phyloP scores from a whole-genome alignment of 768 basidiomycete genomes.

The Trametes cubensis region DNA sequence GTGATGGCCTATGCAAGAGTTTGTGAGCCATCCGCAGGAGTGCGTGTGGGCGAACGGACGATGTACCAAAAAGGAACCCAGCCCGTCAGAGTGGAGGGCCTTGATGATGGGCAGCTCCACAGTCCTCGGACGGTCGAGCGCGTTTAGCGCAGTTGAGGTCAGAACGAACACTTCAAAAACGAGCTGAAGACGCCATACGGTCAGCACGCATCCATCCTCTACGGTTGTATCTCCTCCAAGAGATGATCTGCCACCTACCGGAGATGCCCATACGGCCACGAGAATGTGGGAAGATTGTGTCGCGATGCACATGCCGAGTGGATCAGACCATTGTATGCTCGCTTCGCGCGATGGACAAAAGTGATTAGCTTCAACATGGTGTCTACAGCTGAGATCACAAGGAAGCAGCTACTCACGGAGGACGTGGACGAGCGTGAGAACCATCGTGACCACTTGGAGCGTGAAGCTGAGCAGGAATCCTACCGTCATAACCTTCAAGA shows the following conservation, averaged over 20 bases:
- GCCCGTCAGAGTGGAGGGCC: conserved; percentile 40
- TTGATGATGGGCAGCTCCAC: conserved; percentile 31
- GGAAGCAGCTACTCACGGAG: conserved; percentile 28
- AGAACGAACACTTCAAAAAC: conserved; percentile 40
- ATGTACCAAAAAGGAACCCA: conserved; percentile 40
- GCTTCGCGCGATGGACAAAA: conserved; percentile 24
- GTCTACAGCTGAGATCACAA: neutral
- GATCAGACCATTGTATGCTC: conserved; percentile 26
- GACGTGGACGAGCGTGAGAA: conserved; percentile 29
- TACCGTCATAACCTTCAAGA: conserved; percentile 29
- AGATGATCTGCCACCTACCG: conserved; percentile 31
- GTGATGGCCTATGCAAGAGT: conserved; percentile 28
- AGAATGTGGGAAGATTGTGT: conserved; percentile 24
- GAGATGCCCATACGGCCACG: conserved; percentile 36
- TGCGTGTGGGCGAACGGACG: neutral
- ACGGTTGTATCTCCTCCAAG: too few species aligned
- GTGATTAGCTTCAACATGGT: neutral
- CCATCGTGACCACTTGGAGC: conserved; percentile 30
- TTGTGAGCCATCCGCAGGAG: neutral
- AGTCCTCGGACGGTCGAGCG: conserved; percentile 38
- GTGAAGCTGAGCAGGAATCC: conserved; percentile 36
- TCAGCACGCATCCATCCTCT: too few species aligned
- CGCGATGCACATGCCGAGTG: conserved; percentile 35
- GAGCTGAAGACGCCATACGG: conserved; percentile 29
- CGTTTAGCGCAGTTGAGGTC: conserved; percentile 37